Evolutionary conservation across 1,139 yeast species (phyloP), one percentile per base, ranked within the genome.

Genomic region (Scheffersomyces stambukii): DNA sequence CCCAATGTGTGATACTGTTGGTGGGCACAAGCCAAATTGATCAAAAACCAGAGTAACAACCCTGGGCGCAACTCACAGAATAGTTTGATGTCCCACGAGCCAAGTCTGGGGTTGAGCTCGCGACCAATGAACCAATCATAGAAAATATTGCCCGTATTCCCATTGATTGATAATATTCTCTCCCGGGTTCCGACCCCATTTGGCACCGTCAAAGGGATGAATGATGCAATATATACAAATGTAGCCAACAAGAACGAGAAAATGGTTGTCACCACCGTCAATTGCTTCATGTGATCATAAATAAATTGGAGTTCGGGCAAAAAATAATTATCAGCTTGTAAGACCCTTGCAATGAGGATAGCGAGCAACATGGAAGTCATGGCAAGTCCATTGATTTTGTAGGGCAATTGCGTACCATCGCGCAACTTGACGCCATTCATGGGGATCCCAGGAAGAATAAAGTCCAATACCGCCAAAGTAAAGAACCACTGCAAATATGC

Each of bases 41-140:
- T 75, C 33, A 86, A 56, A 16, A 81, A 59, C 96, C 97, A 89
- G 27, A 91, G 64, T 34, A 89, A 61, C 72, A 93, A 68, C 2
- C 98, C 99, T 0, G 99, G 99, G 46, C 96, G 77, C 57, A 93
- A 72, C 56, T 91, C 99, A 54, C 95, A 85, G 49, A 84, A 93
- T 42, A 88, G 59, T 57, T 91, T 91, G 51, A 91, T 77, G 52
- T 91, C 98, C 70, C 89, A 77, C 1, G 71, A 50, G 1, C 95
- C 95, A 33, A 86, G 63, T 44, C 97, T 70, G 18, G 98, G 98
- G 51, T 93, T 93, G 50, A 93, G 66, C 54, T 91, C 97, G 31
- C 98, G 75, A 16, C 99, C 99, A 52, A 91, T 88, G 50, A 86
- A 93, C 96, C 96, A 91, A 56, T 91, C 96, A 52, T 84, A 91